phyloP scores from a whole-genome alignment of 768 basidiomycete genomes.

The Phlegmacium glaucopus region DNA sequence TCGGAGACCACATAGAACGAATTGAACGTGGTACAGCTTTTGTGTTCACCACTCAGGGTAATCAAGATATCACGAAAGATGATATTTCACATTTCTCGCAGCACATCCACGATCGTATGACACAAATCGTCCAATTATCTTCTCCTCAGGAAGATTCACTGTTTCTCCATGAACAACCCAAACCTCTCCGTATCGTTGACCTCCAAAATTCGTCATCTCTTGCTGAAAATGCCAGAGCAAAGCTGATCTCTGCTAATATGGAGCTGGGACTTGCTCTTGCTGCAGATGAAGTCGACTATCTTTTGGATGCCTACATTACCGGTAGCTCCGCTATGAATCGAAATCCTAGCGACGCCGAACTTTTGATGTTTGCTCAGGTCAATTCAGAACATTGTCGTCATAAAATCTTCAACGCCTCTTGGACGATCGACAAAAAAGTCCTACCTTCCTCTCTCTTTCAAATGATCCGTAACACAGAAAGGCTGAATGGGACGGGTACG shows the following conservation, averaged over 20 bases:
- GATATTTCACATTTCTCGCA: conserved; percentile 57
- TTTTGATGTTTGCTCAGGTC: conserved; percentile 99
- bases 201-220: conserved; percentile 34
- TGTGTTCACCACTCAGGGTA: conserved; percentile 48
- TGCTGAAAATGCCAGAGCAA: conserved; percentile 46
- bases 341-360: conserved; percentile 93
- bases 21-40: conserved; percentile 84
- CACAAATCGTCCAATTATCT: conserved; percentile 65
- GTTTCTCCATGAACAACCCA: conserved; percentile 60
- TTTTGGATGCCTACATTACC: conserved; percentile 84
- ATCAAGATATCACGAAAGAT: conserved; percentile 36
- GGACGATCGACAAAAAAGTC: conserved; percentile 77
- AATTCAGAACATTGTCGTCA: conserved; percentile 99
- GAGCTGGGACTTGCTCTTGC: conserved; percentile 89
- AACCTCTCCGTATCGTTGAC: conserved; percentile 69
- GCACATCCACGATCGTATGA: conserved; percentile 95
- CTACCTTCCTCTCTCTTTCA: conserved; percentile 80
- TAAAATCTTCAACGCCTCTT: conserved; percentile 98
- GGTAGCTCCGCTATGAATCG: conserved; percentile 59
- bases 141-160: conserved; percentile 55
- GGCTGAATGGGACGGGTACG: conserved; percentile 65
- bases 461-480: conserved; percentile 97
- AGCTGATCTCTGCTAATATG: conserved; percentile 74
- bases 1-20: conserved; percentile 67
- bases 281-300: conserved; percentile 86